Evolutionary conservation across 352 stramenopile species (phyloP).

Genomic region (Phytophthora agathidicida): DNA sequence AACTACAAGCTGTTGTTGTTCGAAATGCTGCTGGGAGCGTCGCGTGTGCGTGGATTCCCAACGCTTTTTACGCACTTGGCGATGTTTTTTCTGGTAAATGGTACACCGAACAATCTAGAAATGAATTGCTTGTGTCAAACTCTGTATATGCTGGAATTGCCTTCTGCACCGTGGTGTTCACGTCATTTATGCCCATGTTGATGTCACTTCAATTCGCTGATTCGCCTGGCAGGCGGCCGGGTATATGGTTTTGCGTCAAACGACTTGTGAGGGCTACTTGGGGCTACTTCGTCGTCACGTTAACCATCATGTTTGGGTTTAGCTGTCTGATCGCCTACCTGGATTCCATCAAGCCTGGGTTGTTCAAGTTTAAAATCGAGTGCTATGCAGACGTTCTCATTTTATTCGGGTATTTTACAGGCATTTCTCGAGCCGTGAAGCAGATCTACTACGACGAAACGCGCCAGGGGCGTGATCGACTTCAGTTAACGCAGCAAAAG

Average conservation of each 20-base stretch:
- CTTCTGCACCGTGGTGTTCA: slow-evolving; percentile 8
- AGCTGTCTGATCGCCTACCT: slow-evolving; percentile 1
- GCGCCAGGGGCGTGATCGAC: slow-evolving; percentile 3
- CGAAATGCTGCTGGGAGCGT: slow-evolving; percentile 13
- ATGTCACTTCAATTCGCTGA: slow-evolving; percentile 8
- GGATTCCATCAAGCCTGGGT: neutral
- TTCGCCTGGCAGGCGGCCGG: neutral
- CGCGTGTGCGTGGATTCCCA: slow-evolving; percentile 14
- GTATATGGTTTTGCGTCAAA: slow-evolving; percentile 7
- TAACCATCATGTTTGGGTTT: slow-evolving; percentile 1
- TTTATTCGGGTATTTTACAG: slow-evolving; percentile 25
- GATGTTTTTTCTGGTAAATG: slow-evolving; percentile 10
- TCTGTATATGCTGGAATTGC: slow-evolving; percentile 2
- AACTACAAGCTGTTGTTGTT: neutral
- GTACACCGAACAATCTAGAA: neutral
- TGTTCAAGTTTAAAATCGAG: slow-evolving; percentile 18
- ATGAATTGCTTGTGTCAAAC: slow-evolving; percentile 15
- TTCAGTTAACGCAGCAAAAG: neutral
- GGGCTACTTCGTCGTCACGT: slow-evolving; percentile 3
- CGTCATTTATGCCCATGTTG: slow-evolving; percentile 7
- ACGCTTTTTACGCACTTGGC: slow-evolving; percentile 3
- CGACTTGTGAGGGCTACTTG: neutral
- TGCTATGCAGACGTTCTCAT: slow-evolving; percentile 9
- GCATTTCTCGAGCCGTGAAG: slow-evolving; percentile 5
- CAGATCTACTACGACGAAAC: slow-evolving; percentile 32